Evolutionary conservation across 169 alveolate genomes (phyloP).

Genomic region (Plasmodium knowlesi): DNA sequence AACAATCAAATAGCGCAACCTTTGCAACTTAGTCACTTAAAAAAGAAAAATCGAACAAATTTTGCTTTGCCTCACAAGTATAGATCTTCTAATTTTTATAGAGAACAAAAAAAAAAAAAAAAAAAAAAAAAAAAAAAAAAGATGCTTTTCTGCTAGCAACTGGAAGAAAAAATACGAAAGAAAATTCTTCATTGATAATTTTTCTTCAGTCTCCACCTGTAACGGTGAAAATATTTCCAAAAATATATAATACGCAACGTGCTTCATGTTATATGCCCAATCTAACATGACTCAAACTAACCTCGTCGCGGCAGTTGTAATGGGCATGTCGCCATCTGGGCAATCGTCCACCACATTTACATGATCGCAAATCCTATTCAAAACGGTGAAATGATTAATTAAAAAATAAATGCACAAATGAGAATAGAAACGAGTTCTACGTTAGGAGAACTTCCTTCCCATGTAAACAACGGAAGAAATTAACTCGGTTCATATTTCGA

Average conservation of each 20-base stretch:
- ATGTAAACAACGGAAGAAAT: not conserved
- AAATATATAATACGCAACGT: not conserved
- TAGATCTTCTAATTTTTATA: constrained; percentile 12
- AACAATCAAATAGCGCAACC: not conserved
- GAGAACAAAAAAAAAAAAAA: constrained; percentile 13
- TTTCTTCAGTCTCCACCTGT: constrained; percentile 62
- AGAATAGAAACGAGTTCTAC: not conserved
- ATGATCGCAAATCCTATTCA: constrained; percentile 57
- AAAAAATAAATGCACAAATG: constrained; percentile 5
- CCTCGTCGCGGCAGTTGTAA: constrained; percentile 71
- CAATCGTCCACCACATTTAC: constrained; percentile 24
- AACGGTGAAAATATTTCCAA: not conserved
- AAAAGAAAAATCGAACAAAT: not conserved
- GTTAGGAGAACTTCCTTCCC: not conserved
- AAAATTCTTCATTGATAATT: constrained; percentile 29
- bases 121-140: constrained; percentile 18
- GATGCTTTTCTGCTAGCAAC: not conserved
- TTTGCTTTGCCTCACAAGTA: not conserved
- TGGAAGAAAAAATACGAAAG: not conserved
- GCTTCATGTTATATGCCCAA: not conserved
- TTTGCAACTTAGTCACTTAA: not conserved
- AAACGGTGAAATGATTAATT: not conserved
- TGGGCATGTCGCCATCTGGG: constrained; percentile 59
- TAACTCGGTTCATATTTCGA: not conserved
- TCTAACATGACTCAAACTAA: constrained; percentile 1